These are phyloP conservation scores for Theobroma cacao DNA, from an alignment of 345 rosid genomes.

Conservation along the genomic window DNA sequence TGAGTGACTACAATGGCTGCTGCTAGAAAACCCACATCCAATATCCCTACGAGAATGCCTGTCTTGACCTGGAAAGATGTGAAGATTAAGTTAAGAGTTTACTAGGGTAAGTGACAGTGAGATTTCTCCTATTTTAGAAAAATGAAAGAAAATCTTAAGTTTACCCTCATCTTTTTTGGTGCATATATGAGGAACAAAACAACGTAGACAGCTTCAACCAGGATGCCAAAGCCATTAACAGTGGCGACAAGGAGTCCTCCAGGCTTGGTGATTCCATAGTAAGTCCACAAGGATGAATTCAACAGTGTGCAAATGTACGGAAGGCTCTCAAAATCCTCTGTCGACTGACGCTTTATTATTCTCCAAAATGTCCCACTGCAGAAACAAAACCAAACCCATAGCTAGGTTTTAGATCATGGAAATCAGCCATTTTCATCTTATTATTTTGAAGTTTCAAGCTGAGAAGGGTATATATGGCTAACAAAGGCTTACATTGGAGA, in stretches of 20 bases:
- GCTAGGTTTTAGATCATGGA: not conserved
- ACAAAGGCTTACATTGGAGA: constrained; percentile 57
- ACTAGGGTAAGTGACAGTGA: too few species aligned
- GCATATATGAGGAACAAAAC: constrained; percentile 51
- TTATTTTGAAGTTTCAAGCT: too few species aligned
- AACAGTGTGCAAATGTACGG: constrained; percentile 73
- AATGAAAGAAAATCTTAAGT: too few species aligned
- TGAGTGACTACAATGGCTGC: constrained; percentile 46
- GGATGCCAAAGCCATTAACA: constrained; percentile 66
- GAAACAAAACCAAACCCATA: not conserved
- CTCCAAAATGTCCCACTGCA: constrained; percentile 55
- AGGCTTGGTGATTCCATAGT: constrained; percentile 67
- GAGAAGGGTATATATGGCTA: not conserved
- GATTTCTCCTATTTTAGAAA: too few species aligned
- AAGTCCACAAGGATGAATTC: constrained; percentile 70
- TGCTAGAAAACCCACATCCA: constrained; percentile 48
- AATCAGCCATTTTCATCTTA: too few species aligned
- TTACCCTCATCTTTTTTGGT: constrained; percentile 41
- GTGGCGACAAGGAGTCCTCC: constrained; percentile 70
- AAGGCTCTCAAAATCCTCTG: constrained; percentile 68
- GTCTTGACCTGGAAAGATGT: constrained; percentile 41
- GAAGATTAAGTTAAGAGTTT: too few species aligned
- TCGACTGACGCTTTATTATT: constrained; percentile 46
- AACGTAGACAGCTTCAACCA: constrained; percentile 52
- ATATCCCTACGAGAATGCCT: constrained; percentile 28